phyloP scores from a whole-genome alignment of 73 alveolate genomes.

The Tetrahymena thermophila region DNA sequence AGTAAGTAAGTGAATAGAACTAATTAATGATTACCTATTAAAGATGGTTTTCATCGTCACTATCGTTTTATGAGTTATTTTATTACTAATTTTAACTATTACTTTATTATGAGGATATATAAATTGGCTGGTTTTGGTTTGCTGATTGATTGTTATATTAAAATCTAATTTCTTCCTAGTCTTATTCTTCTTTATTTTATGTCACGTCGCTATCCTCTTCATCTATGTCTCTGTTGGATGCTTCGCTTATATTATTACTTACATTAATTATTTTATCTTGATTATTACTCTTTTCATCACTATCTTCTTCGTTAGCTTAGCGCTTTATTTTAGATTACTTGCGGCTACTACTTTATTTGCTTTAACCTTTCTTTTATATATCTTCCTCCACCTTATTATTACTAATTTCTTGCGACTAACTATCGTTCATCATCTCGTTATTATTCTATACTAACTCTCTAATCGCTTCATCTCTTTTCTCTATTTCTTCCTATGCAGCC shows the following conservation, averaged over 20 bases:
- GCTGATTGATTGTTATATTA: neutral
- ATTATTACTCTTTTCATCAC: neutral
- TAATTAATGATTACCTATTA: neutral
- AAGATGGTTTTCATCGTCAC: neutral
- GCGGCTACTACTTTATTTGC: neutral
- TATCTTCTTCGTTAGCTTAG: neutral
- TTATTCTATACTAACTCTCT: neutral
- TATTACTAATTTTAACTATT: neutral
- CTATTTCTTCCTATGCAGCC: neutral
- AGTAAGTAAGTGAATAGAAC: neutral
- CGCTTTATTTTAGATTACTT: neutral
- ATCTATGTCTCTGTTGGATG: neutral
- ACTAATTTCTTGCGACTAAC: neutral
- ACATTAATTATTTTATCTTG: neutral
- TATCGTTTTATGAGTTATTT: neutral
- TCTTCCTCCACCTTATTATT: neutral
- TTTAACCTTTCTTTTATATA: neutral
- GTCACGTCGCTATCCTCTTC: neutral
- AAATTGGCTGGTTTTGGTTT: neutral
- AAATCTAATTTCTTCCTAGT: neutral
- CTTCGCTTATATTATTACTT: neutral
- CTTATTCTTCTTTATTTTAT: neutral
- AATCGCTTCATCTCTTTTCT: neutral
- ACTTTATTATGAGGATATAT: neutral
- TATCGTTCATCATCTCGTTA: neutral